Evolutionary conservation across 2,329 filamentous ascomycete species (phyloP).

Genomic region (Didymella pomorum): DNA sequence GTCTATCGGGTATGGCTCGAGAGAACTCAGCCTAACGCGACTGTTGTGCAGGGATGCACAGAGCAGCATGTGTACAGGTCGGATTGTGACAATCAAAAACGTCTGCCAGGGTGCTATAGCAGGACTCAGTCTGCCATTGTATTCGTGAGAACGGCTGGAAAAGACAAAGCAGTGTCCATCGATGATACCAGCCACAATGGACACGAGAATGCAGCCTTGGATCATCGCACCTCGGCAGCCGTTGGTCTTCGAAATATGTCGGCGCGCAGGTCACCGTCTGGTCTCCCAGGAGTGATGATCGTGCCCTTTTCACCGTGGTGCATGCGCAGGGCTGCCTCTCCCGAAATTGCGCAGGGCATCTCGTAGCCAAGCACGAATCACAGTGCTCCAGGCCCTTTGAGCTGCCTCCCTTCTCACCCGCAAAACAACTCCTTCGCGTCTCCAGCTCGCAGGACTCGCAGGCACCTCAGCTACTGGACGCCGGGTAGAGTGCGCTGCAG

Average conservation of each 20-base stretch:
- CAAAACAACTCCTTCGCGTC: constrained; percentile 30
- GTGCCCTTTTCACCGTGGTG: constrained; percentile 13
- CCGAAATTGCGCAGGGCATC: constrained; percentile 22
- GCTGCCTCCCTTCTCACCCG: constrained; percentile 27
- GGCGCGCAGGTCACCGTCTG: background rate
- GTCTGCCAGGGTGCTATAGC: constrained; percentile 2
- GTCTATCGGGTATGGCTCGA: constrained; percentile 15
- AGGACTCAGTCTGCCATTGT: background rate
- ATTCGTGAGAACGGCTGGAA: no score
- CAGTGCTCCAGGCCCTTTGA: constrained; percentile 26
- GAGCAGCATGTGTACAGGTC: constrained; percentile 14
- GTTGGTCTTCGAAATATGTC: background rate
- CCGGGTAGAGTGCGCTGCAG: constrained; percentile 28
- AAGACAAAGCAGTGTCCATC: no score
- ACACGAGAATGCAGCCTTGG: background rate
- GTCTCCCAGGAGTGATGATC: background rate
- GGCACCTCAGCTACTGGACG: constrained; percentile 31
- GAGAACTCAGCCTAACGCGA: constrained; percentile 8
- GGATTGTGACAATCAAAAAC: constrained; percentile 13
- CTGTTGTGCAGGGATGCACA: constrained; percentile 18
- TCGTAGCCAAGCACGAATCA: constrained; percentile 40
- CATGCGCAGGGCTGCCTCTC: constrained; percentile 18
- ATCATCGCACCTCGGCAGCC: background rate
- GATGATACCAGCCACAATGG: no score
- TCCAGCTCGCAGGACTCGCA: constrained; percentile 32